A percentile compares a stretch with the other conserved stretches of the same genome.
Conservation (phyloP, 2,329 filamentous ascomycete species). For the Tolypocladium endophyticum region DNA sequence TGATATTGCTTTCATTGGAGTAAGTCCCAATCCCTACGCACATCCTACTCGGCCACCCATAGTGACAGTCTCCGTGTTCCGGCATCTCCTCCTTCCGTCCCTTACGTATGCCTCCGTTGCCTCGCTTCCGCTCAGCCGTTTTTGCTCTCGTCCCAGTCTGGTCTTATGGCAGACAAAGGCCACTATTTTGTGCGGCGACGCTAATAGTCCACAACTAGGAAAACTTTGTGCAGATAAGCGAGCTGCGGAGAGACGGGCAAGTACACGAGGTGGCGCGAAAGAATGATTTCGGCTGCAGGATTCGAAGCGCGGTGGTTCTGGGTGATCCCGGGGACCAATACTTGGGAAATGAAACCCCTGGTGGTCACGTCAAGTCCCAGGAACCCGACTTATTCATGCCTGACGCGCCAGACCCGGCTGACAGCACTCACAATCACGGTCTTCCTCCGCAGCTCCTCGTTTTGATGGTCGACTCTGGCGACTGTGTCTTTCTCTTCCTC, state of each 20-base stretch:
- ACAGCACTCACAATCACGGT: constrained; percentile 4
- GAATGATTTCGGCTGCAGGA: constrained; percentile 66
- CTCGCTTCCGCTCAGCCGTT: background rate
- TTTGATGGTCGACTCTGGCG: constrained; percentile 61
- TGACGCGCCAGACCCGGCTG: constrained; percentile 10
- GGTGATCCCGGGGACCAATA: constrained; percentile 39
- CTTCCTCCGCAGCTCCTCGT: constrained; percentile 74
- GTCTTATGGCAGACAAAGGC: background rate
- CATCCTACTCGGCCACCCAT: background rate
- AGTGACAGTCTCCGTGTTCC: background rate
- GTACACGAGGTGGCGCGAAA: constrained; percentile 70
- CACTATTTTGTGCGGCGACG: background rate
- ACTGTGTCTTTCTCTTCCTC: constrained; percentile 69
- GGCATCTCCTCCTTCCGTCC: background rate
- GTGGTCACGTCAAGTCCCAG: constrained; percentile 25
- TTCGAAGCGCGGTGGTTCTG: constrained; percentile 69
- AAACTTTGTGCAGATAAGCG: constrained; percentile 69
- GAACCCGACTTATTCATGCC: constrained; percentile 27
- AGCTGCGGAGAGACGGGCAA: constrained; percentile 58
- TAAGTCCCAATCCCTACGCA: constrained; percentile 28
- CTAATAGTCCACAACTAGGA: constrained; percentile 37
- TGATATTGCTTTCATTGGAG: constrained; percentile 79
- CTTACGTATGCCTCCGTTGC: background rate
- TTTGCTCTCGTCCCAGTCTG: background rate
- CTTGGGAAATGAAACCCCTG: constrained; percentile 18